Base-by-base conservation (phyloP, 768 basidiomycete species). In the Leccinum ochraceum region DNA sequence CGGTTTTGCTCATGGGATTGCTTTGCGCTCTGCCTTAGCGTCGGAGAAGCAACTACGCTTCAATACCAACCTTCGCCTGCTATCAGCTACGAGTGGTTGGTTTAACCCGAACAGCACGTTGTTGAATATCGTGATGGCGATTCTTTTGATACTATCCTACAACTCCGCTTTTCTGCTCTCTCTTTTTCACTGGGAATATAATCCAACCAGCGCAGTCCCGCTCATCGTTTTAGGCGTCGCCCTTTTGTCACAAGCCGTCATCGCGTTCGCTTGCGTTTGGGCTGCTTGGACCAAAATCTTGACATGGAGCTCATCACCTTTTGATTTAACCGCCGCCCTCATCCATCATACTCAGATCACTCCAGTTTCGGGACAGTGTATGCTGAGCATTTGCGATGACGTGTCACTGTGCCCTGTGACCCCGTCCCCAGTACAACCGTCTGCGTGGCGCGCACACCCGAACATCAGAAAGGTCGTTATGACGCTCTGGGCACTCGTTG, bases 251-350 rank as follows among this genome's bases (percentile, higher is more conserved):
- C 74, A 74, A 55, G 74, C 60, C 1, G 2, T 63, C 11, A 68
- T 75, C 26, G 68, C 73, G 8, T 53, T 74, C 30, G 54, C 56
- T 4, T 71, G 67, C n/a, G 61, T 67, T 36, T 53, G 60, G n/a
- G 46, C 58, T 26, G 67, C 68, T 16, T 16, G n/a, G 65, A 66
- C 59, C 37, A 37, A 37, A 37, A 62, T 74, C 34, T 51, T 69
- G 54, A 74, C 74, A 7, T 74, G 74, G 74, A 74, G 74, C 22
- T 68, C 74, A 28, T 74, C 73, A 1, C 63, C 73, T 22, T 65
- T 75, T 17, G 73, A 72, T 13, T 63, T 68, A 5, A 71, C 72
- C 4, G 71, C 74, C 3, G 73, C 73, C 2, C 60, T 74, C 34
- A 61, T 75, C 17, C 68, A 71, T 20, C 67, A 74, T 14, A 62